Evolutionary conservation across 441 rosid genomes (phyloP), one percentile per base, ranked within the genome.

Genomic region (Isatis lusitanica): DNA sequence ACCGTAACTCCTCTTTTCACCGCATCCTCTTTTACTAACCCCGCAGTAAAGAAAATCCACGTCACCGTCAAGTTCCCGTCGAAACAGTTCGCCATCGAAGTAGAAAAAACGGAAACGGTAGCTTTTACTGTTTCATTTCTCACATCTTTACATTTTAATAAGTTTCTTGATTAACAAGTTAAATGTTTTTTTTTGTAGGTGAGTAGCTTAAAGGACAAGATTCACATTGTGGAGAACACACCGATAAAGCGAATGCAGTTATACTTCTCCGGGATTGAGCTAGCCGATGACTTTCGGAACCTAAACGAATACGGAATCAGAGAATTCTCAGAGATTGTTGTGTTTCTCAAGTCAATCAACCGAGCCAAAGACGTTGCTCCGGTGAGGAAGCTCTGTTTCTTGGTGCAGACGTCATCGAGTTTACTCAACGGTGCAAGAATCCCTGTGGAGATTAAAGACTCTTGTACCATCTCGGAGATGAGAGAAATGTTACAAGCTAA

Each of bases 171-270:
- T 6, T 51, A 6, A 57, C 68, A 57, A 65, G 66, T 31, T 56
- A 9, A 18, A 26, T 1, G 1, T 7, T 0, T 58, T 10, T 55
- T 63, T 26, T 56, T 65, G 46, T 13, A 77, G 80, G 80, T 77
- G 2, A 77, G 84, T 15, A 91, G 97, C 83, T 77, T 94, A 11
- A 94, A 90, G 74, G 95, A 94, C 55, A 94, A 89, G 76, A 87
- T 94, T 16, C 88, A 88, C 76, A 79, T 85, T 9, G 71, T 88
- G 9, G 93, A 85, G 4, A 85, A 88, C 11, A 84, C 86, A 3
- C 89, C 96, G 0, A 82, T 83, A 4, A 85, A 77, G 76, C 81
- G 86, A 78, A 85, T 90, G 87, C 78, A 84, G 6, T 86, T 93
- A n/a, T 84, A 80, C 83, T 82, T 40, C 57, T 79, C 84, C 0